Base-by-base conservation (phyloP, 495 filamentous ascomycete species). In the Annulohypoxylon nitens region DNA sequence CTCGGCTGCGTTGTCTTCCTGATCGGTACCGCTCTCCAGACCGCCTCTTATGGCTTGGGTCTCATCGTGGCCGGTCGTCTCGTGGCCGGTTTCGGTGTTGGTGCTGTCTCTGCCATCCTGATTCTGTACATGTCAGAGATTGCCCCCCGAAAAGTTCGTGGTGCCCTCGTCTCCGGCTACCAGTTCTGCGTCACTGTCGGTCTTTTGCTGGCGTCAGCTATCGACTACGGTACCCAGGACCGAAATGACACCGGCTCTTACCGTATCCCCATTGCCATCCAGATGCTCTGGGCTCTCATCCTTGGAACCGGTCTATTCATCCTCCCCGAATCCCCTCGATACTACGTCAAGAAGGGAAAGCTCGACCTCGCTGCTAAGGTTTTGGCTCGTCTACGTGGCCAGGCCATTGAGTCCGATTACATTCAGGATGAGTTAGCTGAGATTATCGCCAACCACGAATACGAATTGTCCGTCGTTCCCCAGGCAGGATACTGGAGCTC, bases 381-480 rank as follows among this genome's bases (percentile, higher is more conserved):
- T 0, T 89, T 96, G 30, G 80, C 87, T 34, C 87, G 86, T 70
- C 88, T 96, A 37, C 91, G 93, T 66, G 87, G 90, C 67, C 86
- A 94, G 71, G 83, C 89, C 34, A 51, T 85, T 47, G 88, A 90
- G 30, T 88, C 91, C 69, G 84, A 90, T 4, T 86, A 87, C 73
- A 81, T 96, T 73, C 79, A 90, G 75, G 84, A 86, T 51, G 93
- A 97, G 73, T 87, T 95, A 12, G 83, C 90, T 25, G 93, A 97
- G 82, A 93, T 97, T 75, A 87, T 92, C 68, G 92, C 92, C 73
- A 94, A 93, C 83, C 88, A 94, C 81, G 92, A 95, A 78, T 92
- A 91, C 77, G 93, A 95, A 80, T 80, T 89, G 64, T 85, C 86
- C 63, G 79, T 93, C 14, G 88, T 88, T 20, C 90, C 90, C 34